Base-by-base conservation (phyloP, 2,329 filamentous ascomycete genomes). In the Fusarium tanahbumbuense region DNA sequence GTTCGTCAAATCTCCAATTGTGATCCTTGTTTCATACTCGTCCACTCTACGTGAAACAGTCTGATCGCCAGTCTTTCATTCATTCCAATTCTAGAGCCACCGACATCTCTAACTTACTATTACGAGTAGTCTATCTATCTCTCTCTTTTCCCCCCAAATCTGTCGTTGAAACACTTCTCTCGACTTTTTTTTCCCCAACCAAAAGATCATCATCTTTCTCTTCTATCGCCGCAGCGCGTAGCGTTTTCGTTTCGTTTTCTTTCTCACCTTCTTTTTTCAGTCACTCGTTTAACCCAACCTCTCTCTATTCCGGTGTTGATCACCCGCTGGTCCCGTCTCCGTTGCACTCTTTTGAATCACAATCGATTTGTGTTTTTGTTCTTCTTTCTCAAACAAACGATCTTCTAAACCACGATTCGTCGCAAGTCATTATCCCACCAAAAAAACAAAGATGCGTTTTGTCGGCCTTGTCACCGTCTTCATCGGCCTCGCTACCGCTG, bases 41-140 rank as follows among this genome's bases (percentile, higher is more conserved):
- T 67, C 34, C 48, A 68, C 60, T 75, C 63, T 56, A 74, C 65
- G 61, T 74, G 72, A 74, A 74, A 74, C 72, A 55, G 63, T 56
- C 55, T 68, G 67, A 70, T 69, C 55, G 53, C 37, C 34, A 37
- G 34, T 10, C 18, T 41, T 34, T 25, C 30, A 37, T 23, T 16
- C 32, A 8, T 23, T 23, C 18, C 49, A 41, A 41, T 41, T 16
- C 49, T 34, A 41, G 23, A 28, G 49, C 11, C 23, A 52, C 49
- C 49, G 37, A 11, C n/a, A 37, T 50, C 30, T 50, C 48, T 37
- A 50, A 50, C 48, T 18, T 52, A 41, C 22, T 37, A 37, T 37
- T 37, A 37, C 34, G 34, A 37, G 34, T 37, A 37, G 34, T 37
- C 22, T 50, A 25, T 20, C 37, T 52, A n/a, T 28, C 23, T 48